Evolutionary conservation across 2,329 filamentous ascomycete species (phyloP), one percentile per base, ranked within the genome.

Genomic region (Cladosporium sp.): DNA sequence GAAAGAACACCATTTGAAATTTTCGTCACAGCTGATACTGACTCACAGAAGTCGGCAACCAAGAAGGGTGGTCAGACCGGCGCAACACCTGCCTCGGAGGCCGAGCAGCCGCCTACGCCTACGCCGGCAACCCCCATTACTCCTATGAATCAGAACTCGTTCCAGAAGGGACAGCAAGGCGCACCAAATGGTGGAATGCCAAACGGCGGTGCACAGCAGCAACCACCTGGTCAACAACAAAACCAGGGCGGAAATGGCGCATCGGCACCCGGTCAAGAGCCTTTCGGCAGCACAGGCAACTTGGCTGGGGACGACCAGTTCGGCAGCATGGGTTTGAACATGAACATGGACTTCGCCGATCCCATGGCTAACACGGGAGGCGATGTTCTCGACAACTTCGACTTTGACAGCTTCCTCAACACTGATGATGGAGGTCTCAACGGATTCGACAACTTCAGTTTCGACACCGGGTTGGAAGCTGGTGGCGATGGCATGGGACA

Each of bases 361-460:
- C 32, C 32, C 65, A 73, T 50, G 75, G 74, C 30, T 20, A 32
- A 15, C 15, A 40, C 73, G 71, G 66, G 78, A 71, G 51, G 77
- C 78, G 73, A 89, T 82, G 77, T 87, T 76, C 72, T 81, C 72
- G 59, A 82, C 72, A 69, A 77, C 77, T 84, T 85, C 63, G 80
- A 85, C 65, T 85, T 85, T 63, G 82, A 84, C 61, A 80, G 77
- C 13, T 85, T 84, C 70, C 70, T 85, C 59, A 79, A 76, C 22
- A 70, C 68, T 35, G 71, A 72, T 33, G 78, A 78, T 56, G 60
- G 56, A 32, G 64, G 58, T 8, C 66, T 73, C 35, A 43, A 36
- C 30, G 57, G 53, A 7, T 68, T 69, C 51, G 66, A 69, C 49
- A 38, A 38, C 22, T 38, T 38, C 36, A 43, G n/a, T 16, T 50